Percentiles rank a stretch among this genome's conserved stretches.
phyloP scores from a whole-genome alignment of 2,329 filamentous ascomycete species.

The Stagonosporopsis vannaccii region DNA sequence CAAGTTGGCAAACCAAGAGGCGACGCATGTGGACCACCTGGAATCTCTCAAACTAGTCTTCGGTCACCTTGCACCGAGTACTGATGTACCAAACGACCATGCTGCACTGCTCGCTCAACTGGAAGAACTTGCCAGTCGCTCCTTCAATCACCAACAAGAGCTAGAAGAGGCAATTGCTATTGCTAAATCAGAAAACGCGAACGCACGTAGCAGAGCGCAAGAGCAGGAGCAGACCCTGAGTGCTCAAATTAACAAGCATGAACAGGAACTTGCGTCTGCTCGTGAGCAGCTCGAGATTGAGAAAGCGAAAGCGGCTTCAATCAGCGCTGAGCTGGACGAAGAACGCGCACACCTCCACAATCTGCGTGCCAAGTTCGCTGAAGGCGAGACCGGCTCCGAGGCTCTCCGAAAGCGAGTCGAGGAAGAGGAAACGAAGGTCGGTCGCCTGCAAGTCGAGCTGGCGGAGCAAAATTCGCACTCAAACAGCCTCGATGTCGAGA shows the following conservation, averaged over 20 bases:
- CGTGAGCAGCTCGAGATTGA: slow-evolving; percentile 57
- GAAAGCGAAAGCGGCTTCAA: slow-evolving; percentile 54
- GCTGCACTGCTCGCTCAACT: slow-evolving; percentile 51
- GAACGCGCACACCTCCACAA: slow-evolving; percentile 73
- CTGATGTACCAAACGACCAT: slow-evolving; percentile 47
- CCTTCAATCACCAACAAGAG: slow-evolving; percentile 54
- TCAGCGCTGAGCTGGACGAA: slow-evolving; percentile 65
- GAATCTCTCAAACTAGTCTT: slow-evolving; percentile 47
- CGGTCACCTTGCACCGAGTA: slow-evolving; percentile 47
- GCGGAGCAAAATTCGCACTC: slow-evolving; percentile 78
- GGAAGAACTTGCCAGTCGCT: slow-evolving; percentile 54
- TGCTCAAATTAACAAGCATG: slow-evolving; percentile 48
- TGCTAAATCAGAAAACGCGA: slow-evolving; percentile 56
- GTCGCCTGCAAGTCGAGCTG: slow-evolving; percentile 72
- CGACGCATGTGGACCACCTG: slow-evolving; percentile 38
- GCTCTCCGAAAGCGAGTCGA: slow-evolving; percentile 76
- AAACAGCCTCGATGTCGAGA: slow-evolving; percentile 77
- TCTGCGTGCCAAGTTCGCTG: slow-evolving; percentile 75
- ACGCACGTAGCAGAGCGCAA: slow-evolving; percentile 49
- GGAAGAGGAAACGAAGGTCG: slow-evolving; percentile 76
- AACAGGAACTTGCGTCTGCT: slow-evolving; percentile 46
- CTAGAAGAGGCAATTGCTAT: slow-evolving; percentile 56
- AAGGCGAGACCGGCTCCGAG: slow-evolving; percentile 85
- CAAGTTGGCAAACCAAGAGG: slow-evolving; percentile 64
- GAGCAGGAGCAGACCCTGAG: slow-evolving; percentile 50